phyloP scores from a whole-genome alignment of 129 eudicot genomes.

The Daucus carota region DNA sequence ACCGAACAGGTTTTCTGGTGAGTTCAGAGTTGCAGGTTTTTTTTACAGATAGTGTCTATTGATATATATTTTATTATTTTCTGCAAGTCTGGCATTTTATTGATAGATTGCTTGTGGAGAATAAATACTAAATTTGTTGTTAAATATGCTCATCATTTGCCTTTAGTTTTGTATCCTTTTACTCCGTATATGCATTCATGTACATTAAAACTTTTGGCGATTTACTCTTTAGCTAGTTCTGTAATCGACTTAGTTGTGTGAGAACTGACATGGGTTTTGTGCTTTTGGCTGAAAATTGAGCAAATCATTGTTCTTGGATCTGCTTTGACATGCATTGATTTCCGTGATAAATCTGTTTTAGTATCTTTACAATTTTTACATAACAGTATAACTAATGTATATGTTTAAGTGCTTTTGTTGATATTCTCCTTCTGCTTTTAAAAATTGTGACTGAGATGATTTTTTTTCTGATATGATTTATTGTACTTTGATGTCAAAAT shows the following conservation, averaged over 20 bases:
- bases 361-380: background rate
- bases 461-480: background rate
- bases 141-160: background rate
- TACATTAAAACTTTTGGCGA: background rate
- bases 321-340: background rate
- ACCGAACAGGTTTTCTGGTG: conserved; percentile 49
- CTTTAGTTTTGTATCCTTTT: background rate
- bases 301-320: background rate
- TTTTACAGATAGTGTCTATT: background rate
- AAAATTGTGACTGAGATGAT: too few relatives aligned
- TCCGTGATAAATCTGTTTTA: background rate
- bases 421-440: too few relatives aligned
- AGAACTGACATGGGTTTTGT: background rate
- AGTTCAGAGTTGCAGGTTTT: background rate
- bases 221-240: background rate
- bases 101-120: background rate
- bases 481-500: conserved; percentile 12
- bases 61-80: background rate
- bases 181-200: background rate
- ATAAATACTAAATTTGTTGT: background rate
- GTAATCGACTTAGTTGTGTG: background rate
- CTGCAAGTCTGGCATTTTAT: background rate
- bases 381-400: too few relatives aligned
- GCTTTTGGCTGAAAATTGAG: background rate
- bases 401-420: too few relatives aligned